Evolutionary conservation across 2,329 filamentous ascomycete genomes (phyloP), one percentile per base, ranked within the genome.

Genomic region (Fusarium scirpi): DNA sequence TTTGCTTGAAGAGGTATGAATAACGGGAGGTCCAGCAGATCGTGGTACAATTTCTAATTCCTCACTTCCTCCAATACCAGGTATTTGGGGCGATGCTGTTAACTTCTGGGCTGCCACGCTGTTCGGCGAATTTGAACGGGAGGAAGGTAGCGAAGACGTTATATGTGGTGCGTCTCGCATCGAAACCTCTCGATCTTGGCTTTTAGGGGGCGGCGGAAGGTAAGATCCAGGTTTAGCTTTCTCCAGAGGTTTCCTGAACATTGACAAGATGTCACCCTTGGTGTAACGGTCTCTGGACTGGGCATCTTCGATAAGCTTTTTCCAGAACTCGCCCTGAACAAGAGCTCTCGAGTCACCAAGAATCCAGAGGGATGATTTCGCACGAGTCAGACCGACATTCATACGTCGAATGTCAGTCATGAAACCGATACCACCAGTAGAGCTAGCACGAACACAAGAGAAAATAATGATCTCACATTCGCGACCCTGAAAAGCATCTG

Each of bases 391-490:
- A 83, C 96, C 96, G 76, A 99, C 96, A 80, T 99, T 99, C 97
- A 99, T 98, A 86, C 96, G 95, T 63, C 96, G 90, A 77, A 99
- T 97, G 79, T 99, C 96, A 58, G 93, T 92, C 87, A 99, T 91
- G 89, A 99, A 99, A 86, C 96, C 96, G 77, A 99, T 97, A 76
- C 95, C 94, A n/a, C 92, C 92, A 10, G 91, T 92, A n/a, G 93
- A 89, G 30, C 92, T 95, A 24, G 96, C 95, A 82, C 96, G 91
- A 66, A 99, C 96, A 80, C 97, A 99, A 43, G 96, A 98, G 83
- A 99, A 99, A 70, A 99, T 98, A 80, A 99, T 98, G 69, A 99
- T 91, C 78, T 99, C 96, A 76, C 94, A 96, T 81, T 99, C 96
- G 72, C 97, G 90, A 68, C 96, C 96, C 80, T 99, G 94, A 80